Evolutionary conservation across 495 filamentous ascomycete species (phyloP).

Genomic region (Talaromyces proteolyticus): DNA sequence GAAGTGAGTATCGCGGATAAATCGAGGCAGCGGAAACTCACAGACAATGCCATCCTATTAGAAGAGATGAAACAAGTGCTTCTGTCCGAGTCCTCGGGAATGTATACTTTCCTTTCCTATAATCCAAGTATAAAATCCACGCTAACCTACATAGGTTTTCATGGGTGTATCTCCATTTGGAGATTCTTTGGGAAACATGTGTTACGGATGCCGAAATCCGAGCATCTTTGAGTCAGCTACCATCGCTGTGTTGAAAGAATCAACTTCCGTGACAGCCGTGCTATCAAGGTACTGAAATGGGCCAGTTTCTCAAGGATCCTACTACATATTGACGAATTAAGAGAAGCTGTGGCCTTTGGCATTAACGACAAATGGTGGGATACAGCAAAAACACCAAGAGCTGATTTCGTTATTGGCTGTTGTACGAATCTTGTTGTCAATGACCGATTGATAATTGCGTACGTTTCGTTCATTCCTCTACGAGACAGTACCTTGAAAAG

Average conservation of each 20-base stretch:
- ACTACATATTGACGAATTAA: constrained; percentile 25
- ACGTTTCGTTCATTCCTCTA: constrained; percentile 29
- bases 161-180: constrained; percentile 24
- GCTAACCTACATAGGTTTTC: constrained; percentile 17
- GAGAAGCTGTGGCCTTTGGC: constrained; percentile 26
- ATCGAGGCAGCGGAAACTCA: constrained; percentile 11
- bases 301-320: constrained; percentile 20
- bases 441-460: constrained; percentile 16
- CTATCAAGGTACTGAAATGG: constrained; percentile 19
- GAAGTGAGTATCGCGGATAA: constrained; percentile 16
- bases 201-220: constrained; percentile 17
- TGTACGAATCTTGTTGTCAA: constrained; percentile 25
- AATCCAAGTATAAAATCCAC: constrained; percentile 15
- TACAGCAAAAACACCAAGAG: constrained; percentile 13
- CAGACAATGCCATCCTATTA: constrained; percentile 10
- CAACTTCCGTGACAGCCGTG: constrained; percentile 5
- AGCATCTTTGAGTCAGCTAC: constrained; percentile 12
- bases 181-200: constrained; percentile 23
- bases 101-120: constrained; percentile 13
- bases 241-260: constrained; percentile 16
- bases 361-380: constrained; percentile 16
- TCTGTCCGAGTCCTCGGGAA: constrained; percentile 12
- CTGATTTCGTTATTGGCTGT: constrained; percentile 17
- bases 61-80: constrained; percentile 10
- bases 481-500: constrained; percentile 19